A percentile compares a stretch with the other conserved stretches of the same genome.
phyloP scores from a whole-genome alignment of 805 yeast genomes.

The Wickerhamiella cacticola region DNA sequence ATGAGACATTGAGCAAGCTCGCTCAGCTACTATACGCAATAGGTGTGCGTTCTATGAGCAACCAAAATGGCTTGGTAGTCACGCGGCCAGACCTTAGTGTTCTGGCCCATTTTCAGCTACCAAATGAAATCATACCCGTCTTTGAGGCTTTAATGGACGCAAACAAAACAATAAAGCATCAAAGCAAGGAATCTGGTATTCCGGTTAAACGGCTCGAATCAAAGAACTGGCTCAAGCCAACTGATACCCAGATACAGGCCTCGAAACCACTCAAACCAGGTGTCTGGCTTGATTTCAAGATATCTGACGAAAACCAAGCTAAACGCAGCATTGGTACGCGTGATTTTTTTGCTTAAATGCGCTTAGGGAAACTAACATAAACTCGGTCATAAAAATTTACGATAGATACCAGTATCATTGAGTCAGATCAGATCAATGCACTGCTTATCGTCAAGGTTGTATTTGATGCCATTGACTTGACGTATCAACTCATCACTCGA shows the following conservation, averaged over 20 bases:
- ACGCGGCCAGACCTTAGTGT: conserved; percentile 2
- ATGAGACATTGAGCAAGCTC: background rate
- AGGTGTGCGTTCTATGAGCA: background rate
- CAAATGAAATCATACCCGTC: background rate
- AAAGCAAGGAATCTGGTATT: background rate
- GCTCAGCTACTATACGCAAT: background rate
- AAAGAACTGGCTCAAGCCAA: conserved; percentile 5
- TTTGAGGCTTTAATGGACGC: background rate
- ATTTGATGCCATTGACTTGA: too few relatives aligned
- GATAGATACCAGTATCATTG: background rate
- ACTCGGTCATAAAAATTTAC: background rate
- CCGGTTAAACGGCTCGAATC: background rate
- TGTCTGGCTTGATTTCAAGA: conserved; percentile 12
- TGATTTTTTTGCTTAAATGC: background rate
- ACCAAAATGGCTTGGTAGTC: background rate
- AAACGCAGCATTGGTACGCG: conserved; percentile 6
- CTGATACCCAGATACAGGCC: background rate
- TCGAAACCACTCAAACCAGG: background rate
- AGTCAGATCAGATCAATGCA: too few relatives aligned
- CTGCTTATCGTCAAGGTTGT: too few relatives aligned
- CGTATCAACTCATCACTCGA: too few relatives aligned
- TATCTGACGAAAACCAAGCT: conserved; percentile 13
- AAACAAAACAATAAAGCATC: background rate
- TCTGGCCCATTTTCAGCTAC: background rate
- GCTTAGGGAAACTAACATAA: background rate